phyloP scores from a whole-genome alignment of 352 stramenopile genomes.

The Pseudoperonospora humuli region DNA sequence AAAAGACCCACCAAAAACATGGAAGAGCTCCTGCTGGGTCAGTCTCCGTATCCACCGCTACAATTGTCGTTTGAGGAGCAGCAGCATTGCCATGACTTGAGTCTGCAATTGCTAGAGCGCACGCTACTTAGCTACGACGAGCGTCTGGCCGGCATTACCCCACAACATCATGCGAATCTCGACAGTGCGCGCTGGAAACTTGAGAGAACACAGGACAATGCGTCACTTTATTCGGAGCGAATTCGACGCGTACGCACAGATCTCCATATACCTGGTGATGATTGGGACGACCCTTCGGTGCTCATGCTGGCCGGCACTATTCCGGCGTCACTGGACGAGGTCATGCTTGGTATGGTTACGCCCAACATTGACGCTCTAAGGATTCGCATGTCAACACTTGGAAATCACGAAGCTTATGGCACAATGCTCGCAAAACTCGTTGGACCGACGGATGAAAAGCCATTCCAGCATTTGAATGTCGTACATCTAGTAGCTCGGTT shows the following conservation, averaged over 20 bases:
- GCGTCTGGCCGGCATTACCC: constrained; percentile 14
- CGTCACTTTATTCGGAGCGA: constrained; percentile 27
- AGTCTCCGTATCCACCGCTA: constrained; percentile 26
- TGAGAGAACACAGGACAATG: constrained; percentile 26
- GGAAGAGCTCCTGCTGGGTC: constrained; percentile 14
- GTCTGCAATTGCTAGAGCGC: constrained; percentile 27
- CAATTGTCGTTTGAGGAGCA: constrained; percentile 25
- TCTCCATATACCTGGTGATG: constrained; percentile 23
- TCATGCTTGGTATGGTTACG: constrained; percentile 47
- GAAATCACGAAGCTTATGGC: constrained; percentile 21
- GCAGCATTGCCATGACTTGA: constrained; percentile 26
- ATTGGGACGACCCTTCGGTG: constrained; percentile 21
- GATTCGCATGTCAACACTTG: constrained; percentile 22
- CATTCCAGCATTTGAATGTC: constrained; percentile 40
- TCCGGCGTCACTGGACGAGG: constrained; percentile 36
- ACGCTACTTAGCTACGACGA: constrained; percentile 34
- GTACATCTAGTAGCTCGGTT: constrained; percentile 35
- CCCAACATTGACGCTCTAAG: constrained; percentile 36
- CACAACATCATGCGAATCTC: constrained; percentile 17
- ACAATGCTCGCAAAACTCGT: constrained; percentile 51
- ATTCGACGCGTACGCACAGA: constrained; percentile 20
- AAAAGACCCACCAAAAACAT: too few species aligned
- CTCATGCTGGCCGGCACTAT: constrained; percentile 41
- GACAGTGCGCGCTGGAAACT: constrained; percentile 32
- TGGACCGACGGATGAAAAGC: constrained; percentile 26